Base-by-base conservation (phyloP, 1,139 yeast genomes). In the Geotrichum candidum region DNA sequence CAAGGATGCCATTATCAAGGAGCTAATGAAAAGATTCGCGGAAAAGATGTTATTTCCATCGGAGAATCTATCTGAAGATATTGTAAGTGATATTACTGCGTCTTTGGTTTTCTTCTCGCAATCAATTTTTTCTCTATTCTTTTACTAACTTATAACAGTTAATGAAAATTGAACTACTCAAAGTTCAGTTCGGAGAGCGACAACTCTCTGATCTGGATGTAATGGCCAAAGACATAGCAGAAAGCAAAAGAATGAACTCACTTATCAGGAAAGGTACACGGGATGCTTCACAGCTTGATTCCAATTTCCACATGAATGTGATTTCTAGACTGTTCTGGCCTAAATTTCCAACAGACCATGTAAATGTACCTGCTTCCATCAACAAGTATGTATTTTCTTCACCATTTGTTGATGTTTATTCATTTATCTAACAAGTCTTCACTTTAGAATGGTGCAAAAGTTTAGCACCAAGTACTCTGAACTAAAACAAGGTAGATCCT, bases 191-290 rank as follows among this genome's bases (percentile, higher is more conserved):
- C 71, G 94, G 91, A 1, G 86, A 82, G 22, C 70, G 73, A 10
- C 87, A 86, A 63, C 81, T 92, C 66, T 82, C 82, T 55, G 83
- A 84, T 54, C 77, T 92, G 61, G 96, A 90, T 70, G 90, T 94
- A 9, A 94, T 94, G 99, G 78, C 91, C 33, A 77, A 83, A 55
- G 99, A 94, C 73, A 80, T 92, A 38, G 56, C 65, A 11, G 75
- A 74, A 33, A 72, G 73, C 64, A 57, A 66, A 59, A 57, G 72
- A 33, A 62, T 71, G 23, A 75, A 75, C 59, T 56, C 63, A 13
- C 65, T 66, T 27, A 64, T 74, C 11, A 72, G 55, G 6, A 18
- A 73, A 74, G 60, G 58, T 27, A 57, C 51, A 35, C 22, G 29
- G 10, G 7, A 35, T 23, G 46, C 50, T 9, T 38, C 31, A 9